Percentiles rank a stretch among this genome's conserved stretches.
Evolutionary conservation across 2,329 filamentous ascomycete genomes (phyloP).

Genomic region (Botrytis cinerea): DNA sequence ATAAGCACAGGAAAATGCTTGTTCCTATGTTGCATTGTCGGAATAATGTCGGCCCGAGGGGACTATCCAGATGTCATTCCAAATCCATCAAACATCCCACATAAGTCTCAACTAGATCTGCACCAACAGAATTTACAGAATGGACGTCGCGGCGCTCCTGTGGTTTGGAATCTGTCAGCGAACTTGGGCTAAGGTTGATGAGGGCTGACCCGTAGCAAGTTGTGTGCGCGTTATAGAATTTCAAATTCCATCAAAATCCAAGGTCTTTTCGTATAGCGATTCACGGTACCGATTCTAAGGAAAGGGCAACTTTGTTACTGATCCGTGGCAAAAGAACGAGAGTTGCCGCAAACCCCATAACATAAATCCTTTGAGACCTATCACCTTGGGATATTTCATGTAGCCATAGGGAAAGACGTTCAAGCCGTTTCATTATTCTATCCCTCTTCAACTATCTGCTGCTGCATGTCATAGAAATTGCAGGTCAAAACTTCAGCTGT

Average conservation of each 20-base stretch:
- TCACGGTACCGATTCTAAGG: no score
- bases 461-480: no score
- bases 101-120: not conserved
- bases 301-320: no score
- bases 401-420: no score
- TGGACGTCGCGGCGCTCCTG: not conserved
- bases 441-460: no score
- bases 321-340: no score
- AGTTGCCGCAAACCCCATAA: no score
- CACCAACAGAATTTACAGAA: not conserved
- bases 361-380: no score
- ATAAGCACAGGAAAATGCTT: not conserved
- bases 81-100: accelerated
- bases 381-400: no score
- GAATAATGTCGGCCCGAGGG: not conserved
- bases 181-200: not conserved
- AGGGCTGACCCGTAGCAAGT: not conserved
- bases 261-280: not conserved
- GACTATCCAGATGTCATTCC: not conserved
- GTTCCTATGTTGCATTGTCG: not conserved
- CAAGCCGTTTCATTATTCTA: no score
- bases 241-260: not conserved
- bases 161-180: not conserved
- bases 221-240: not conserved
- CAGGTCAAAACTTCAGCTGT: no score